A percentile compares a stretch with the other conserved stretches of the same genome.
Conservation (phyloP, 257 asterid species). For the Craterostigma plantagineum region DNA sequence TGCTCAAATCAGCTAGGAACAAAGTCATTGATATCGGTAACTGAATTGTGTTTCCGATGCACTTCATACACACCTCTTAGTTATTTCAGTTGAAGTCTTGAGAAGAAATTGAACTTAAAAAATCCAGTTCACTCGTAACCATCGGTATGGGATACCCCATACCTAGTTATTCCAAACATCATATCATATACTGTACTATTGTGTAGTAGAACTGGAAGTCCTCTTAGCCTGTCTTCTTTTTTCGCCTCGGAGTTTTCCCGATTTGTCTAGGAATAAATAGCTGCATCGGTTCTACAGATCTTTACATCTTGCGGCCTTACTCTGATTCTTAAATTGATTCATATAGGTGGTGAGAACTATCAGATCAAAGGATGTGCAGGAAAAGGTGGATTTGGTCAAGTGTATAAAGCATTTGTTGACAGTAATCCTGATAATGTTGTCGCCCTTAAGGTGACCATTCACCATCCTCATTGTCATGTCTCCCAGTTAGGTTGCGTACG, state of each 20-base stretch:
- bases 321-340: constrained; percentile 13
- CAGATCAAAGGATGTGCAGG: constrained; percentile 99
- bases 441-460: constrained; percentile 64
- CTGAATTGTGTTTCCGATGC: not conserved
- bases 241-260: too few relatives aligned
- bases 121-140: too few relatives aligned
- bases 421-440: constrained; percentile 63
- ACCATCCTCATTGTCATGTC: not conserved
- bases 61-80: too few relatives aligned
- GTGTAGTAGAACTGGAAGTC: too few relatives aligned
- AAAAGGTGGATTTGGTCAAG: constrained; percentile 96
- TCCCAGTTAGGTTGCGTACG: constrained; percentile 8
- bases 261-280: constrained; percentile 4
- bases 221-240: too few relatives aligned
- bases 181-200: too few relatives aligned
- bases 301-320: not conserved
- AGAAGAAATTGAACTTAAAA: too few relatives aligned
- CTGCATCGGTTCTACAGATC: constrained; percentile 5
- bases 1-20: constrained; percentile 63
- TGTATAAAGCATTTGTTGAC: constrained; percentile 62
- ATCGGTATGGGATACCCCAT: too few relatives aligned
- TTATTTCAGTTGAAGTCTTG: too few relatives aligned
- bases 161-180: too few relatives aligned
- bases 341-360: constrained; percentile 68
- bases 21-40: constrained; percentile 71